phyloP scores from a whole-genome alignment of 768 basidiomycete genomes.

The Kwoniella dejecticola region DNA sequence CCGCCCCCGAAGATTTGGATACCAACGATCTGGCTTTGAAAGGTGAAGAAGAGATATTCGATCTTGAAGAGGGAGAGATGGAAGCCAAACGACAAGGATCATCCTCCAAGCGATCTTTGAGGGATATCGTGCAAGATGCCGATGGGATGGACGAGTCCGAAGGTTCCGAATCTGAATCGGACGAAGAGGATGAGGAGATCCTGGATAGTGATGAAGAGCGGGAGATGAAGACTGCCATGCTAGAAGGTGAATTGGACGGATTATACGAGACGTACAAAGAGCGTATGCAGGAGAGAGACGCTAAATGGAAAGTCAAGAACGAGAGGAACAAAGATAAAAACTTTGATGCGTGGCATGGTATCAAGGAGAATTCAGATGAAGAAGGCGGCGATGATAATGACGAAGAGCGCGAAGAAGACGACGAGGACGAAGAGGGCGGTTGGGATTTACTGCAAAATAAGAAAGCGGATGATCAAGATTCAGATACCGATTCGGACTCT shows the following conservation, averaged over 20 bases:
- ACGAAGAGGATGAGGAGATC: conserved; percentile 57
- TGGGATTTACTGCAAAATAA: conserved; percentile 54
- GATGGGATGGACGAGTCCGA: conserved; percentile 58
- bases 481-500: conserved; percentile 55
- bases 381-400: conserved; percentile 53
- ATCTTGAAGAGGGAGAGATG: conserved; percentile 68
- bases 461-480: conserved; percentile 50
- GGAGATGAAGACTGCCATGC: conserved; percentile 63
- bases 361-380: conserved; percentile 57
- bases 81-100: conserved; percentile 57
- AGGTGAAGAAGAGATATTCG: conserved; percentile 82
- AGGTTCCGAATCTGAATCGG: conserved; percentile 48
- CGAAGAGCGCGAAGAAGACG: conserved; percentile 59
- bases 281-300: conserved; percentile 75
- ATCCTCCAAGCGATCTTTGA: conserved; percentile 56
- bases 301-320: conserved; percentile 82
- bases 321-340: conserved; percentile 71
- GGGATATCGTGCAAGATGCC: conserved; percentile 59
- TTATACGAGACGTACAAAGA: conserved; percentile 86
- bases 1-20: conserved; percentile 94
- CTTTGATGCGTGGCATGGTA: conserved; percentile 78
- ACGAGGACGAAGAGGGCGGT: conserved; percentile 59
- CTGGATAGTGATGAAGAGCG: conserved; percentile 64
- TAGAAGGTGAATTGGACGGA: conserved; percentile 86
- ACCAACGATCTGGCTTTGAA: conserved; percentile 65